phyloP scores from a whole-genome alignment of 371 early-diverging fungal species.

The Syncephalastrum racemosum region DNA sequence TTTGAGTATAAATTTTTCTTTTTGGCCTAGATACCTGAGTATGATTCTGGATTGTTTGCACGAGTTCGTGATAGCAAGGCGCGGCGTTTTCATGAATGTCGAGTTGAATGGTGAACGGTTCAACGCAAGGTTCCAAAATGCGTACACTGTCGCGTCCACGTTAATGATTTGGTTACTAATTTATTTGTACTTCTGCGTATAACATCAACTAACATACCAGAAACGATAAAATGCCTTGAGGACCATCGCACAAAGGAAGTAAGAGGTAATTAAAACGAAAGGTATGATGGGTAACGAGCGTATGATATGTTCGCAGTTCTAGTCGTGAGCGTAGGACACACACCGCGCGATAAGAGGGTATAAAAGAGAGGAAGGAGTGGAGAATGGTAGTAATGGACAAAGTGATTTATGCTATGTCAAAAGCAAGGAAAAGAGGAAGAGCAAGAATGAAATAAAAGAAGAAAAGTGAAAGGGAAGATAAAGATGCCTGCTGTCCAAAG shows the following conservation, averaged over 20 bases:
- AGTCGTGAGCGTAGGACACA: too few relatives aligned
- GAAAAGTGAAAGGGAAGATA: conserved; percentile 1
- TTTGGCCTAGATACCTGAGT: conserved; percentile 14
- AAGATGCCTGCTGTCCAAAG: neutral
- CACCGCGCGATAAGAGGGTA: too few relatives aligned
- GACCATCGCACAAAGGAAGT: neutral
- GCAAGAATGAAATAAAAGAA: neutral
- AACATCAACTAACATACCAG: conserved; percentile 12
- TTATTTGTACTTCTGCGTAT: neutral
- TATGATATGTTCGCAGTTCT: too few relatives aligned
- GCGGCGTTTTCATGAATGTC: conserved; percentile 15
- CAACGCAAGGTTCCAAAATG: conserved; percentile 17
- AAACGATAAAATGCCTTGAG: conserved; percentile 17
- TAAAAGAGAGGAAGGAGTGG: conserved; percentile 3
- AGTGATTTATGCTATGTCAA: neutral
- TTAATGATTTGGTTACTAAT: neutral
- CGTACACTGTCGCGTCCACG: conserved; percentile 13
- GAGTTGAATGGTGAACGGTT: conserved; percentile 17
- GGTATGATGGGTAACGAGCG: too few relatives aligned
- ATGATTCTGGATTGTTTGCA: conserved; percentile 17
- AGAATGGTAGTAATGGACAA: neutral
- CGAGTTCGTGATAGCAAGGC: conserved; percentile 18
- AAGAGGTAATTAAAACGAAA: too few relatives aligned
- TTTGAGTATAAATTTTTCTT: neutral
- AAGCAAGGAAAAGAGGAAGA: conserved; percentile 1